phyloP scores from a whole-genome alignment of 1,139 yeast genomes.

The Magnusiomyces magnusii region DNA sequence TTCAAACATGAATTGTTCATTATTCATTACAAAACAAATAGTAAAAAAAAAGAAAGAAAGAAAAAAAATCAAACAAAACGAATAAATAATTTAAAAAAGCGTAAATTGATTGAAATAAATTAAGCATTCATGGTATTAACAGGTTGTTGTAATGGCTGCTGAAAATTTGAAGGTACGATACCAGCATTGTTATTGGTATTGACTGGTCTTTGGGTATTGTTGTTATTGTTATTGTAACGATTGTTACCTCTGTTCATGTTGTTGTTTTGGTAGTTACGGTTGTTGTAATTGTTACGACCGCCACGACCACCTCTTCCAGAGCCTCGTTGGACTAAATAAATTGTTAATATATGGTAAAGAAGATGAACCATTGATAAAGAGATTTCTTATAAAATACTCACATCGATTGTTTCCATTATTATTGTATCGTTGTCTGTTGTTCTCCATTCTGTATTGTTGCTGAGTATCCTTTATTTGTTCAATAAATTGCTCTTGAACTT shows the following conservation, averaged over 20 bases:
- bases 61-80: too few species aligned
- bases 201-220: not conserved
- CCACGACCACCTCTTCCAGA: not conserved
- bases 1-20: too few species aligned
- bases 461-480: constrained; percentile 56
- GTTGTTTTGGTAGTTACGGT: not conserved
- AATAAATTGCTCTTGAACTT: constrained; percentile 46
- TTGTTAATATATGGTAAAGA: constrained; percentile 35
- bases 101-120: not conserved
- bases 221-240: not conserved
- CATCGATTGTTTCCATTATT: constrained; percentile 23
- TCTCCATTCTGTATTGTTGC: constrained; percentile 57
- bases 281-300: not conserved
- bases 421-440: constrained; percentile 25
- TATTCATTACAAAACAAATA: too few species aligned
- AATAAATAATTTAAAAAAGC: too few species aligned
- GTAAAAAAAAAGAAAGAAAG: too few species aligned
- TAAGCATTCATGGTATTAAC: not conserved
- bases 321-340: not conserved
- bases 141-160: not conserved
- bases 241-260: not conserved
- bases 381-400: not conserved
- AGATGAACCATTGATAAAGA: not conserved
- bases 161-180: too few species aligned
- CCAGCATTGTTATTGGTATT: constrained; percentile 2